Percentiles rank a stretch among this genome's conserved stretches.
Conservation (phyloP, 306 rosid genomes). For the Arachis stenosperma region DNA sequence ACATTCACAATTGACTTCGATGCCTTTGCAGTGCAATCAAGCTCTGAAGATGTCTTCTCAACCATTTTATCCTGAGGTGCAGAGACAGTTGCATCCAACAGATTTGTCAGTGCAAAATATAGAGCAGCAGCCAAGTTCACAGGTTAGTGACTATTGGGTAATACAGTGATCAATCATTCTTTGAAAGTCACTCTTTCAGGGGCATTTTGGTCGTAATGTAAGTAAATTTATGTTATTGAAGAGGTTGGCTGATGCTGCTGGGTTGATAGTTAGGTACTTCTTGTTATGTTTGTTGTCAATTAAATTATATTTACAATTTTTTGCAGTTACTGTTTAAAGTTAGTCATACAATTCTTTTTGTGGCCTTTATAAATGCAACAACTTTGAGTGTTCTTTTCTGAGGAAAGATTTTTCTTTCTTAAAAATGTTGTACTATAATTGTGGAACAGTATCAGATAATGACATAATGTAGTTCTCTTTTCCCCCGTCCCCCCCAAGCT, state of each 20-base stretch:
- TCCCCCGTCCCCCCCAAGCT: too few relatives aligned
- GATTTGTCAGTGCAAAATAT: constrained; percentile 49
- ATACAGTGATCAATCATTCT: constrained; percentile 34
- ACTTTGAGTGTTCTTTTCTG: constrained; percentile 13
- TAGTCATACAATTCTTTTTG: neutral
- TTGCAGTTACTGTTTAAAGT: neutral
- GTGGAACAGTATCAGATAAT: neutral
- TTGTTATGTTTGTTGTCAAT: constrained; percentile 10
- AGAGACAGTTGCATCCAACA: constrained; percentile 51
- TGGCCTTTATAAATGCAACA: constrained; percentile 8
- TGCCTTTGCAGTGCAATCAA: constrained; percentile 51
- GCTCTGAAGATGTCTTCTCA: constrained; percentile 55
- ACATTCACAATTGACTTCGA: constrained; percentile 53
- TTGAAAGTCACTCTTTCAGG: constrained; percentile 27
- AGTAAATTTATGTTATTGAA: constrained; percentile 25
- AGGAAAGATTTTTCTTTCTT: neutral
- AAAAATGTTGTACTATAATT: constrained; percentile 3
- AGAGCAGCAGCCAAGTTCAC: constrained; percentile 64
- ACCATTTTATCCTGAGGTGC: constrained; percentile 51
- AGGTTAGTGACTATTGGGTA: constrained; percentile 58
- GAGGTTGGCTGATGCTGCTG: constrained; percentile 28
- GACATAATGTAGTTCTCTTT: too few relatives aligned
- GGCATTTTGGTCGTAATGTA: constrained; percentile 29
- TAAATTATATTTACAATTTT: neutral
- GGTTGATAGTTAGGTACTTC: constrained; percentile 2